Base-by-base conservation (phyloP, 2,329 filamentous ascomycete species). In the Thelonectria rubi region DNA sequence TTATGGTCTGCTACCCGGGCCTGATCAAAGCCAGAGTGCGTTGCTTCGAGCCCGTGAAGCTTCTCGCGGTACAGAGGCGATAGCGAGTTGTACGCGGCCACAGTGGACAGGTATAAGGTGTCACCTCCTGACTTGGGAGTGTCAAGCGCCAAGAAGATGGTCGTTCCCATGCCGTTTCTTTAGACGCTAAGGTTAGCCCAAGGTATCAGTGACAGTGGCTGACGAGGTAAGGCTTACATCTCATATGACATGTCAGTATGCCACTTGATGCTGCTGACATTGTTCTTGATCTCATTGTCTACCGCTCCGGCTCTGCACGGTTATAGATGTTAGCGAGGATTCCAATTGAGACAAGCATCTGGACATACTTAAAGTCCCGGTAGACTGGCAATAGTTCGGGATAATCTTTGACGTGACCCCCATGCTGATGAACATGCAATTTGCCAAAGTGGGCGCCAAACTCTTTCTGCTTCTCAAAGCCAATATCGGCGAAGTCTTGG, bases 231-330 rank as follows among this genome's bases (percentile, higher is more conserved):
- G 37, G 2, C 40, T 47, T 39, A 43, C 60, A 76, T 75, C 62
- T 81, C 78, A 58, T 79, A 80, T 1, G 77, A 79, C 4, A 80
- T 76, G 60, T 80, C 79, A 1, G 77, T 78, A 68, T 80, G 78
- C 63, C 75, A 81, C 1, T 74, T 75, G 47, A 75, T 77, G 5
- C 55, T 62, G 18, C 56, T 58, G 21, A 80, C 69, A 32, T 72
- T 74, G 54, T 62, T 62, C 45, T 62, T 62, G 45, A 62, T 62
- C 18, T 62, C 60, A 9, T 62, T 62, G 12, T 62, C 60, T 9
- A 58, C 60, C 0, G 55, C 60, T 2, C 60, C 60, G 9, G 60
- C 60, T 6, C 60, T 62, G 11, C 8, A 18, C 2, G 20, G n/a
- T 14, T 14, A 34, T 8, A 34, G 6, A 15, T 17, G 26, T 54